phyloP scores from a whole-genome alignment of 805 yeast species.

The Diddensiella santjacobensis region DNA sequence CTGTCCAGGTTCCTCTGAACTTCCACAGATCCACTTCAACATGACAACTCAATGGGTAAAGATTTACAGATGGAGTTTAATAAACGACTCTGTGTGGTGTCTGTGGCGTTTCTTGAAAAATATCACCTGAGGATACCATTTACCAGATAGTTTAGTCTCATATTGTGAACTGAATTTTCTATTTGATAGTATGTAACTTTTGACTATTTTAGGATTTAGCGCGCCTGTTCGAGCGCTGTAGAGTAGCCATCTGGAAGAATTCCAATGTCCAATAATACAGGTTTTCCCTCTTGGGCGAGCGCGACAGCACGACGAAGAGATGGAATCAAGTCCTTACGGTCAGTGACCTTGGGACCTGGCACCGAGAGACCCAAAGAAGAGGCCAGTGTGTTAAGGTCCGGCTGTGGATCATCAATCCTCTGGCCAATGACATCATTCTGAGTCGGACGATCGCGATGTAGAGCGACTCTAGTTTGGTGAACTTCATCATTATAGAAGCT shows the following conservation, averaged over 20 bases:
- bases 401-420: slow-evolving; percentile 5
- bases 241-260: slow-evolving; percentile 5
- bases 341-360: slow-evolving; percentile 7
- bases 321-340: slow-evolving; percentile 5
- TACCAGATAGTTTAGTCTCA: too few species aligned
- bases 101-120: too few species aligned
- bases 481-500: slow-evolving; percentile 6
- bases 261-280: slow-evolving; percentile 4
- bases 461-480: slow-evolving; percentile 5
- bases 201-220: background rate
- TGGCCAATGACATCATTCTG: slow-evolving; percentile 5
- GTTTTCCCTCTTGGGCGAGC: slow-evolving; percentile 4
- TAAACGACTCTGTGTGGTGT: too few species aligned
- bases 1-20: too few species aligned
- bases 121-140: too few species aligned
- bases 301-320: slow-evolving; percentile 6
- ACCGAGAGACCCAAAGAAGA: slow-evolving; percentile 1
- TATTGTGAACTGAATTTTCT: background rate
- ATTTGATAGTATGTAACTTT: background rate
- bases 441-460: slow-evolving; percentile 2
- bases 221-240: slow-evolving; percentile 5
- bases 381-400: slow-evolving; percentile 4
- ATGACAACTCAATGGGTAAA: too few species aligned
- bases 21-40: too few species aligned
- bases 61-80: too few species aligned